Evolutionary conservation across 1,139 yeast species (phyloP).

Genomic region (Protomyces inundatus): DNA sequence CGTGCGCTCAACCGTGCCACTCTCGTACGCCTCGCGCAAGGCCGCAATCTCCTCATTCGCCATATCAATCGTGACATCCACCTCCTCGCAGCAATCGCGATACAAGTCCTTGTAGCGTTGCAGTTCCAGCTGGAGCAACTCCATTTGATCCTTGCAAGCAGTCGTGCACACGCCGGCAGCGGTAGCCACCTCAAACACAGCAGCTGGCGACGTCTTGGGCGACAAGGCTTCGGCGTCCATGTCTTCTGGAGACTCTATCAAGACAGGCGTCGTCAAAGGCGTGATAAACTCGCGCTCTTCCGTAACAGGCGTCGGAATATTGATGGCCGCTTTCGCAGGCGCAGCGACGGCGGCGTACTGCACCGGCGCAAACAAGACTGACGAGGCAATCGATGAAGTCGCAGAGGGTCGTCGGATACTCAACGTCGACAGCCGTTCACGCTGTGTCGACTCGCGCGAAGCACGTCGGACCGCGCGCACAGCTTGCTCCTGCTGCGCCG

Average conservation of each 20-base stretch:
- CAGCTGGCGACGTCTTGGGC: too few relatives aligned
- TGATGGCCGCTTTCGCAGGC: neutral
- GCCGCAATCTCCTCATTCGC: constrained; percentile 21
- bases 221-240: neutral
- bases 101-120: constrained; percentile 16
- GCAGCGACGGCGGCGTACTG: neutral
- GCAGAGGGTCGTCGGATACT: neutral
- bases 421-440: neutral
- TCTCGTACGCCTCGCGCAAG: constrained; percentile 1
- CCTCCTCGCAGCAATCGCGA: constrained; percentile 12
- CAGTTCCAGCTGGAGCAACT: constrained; percentile 7
- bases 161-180: neutral
- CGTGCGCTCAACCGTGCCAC: constrained; percentile 12
- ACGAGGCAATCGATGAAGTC: neutral
- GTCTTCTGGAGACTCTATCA: neutral
- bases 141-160: constrained; percentile 4
- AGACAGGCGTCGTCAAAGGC: neutral
- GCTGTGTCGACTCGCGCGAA: constrained; percentile 4
- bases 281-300: neutral
- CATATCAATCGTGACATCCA: constrained; percentile 19
- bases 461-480: constrained; percentile 2
- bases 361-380: neutral
- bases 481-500: neutral
- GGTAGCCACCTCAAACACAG: neutral
- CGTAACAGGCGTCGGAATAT: neutral